Conservation (phyloP, 2,329 filamentous ascomycete genomes). For the Colletotrichum liaoningense region DNA sequence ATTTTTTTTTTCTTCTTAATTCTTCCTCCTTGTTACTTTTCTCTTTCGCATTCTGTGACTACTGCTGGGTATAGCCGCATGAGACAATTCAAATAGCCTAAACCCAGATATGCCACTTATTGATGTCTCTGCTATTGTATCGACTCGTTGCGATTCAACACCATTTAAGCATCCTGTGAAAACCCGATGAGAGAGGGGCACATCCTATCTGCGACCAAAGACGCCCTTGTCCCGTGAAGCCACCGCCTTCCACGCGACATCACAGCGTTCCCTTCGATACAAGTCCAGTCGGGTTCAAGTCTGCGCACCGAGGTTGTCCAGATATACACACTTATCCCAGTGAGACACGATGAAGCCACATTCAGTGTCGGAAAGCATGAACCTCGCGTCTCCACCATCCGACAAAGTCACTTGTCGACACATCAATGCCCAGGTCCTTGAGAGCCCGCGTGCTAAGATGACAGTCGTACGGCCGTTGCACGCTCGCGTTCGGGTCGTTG, state of each 20-base stretch:
- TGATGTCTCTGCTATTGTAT: not conserved
- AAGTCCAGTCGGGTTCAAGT: not conserved
- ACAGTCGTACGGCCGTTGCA: conserved; percentile 87
- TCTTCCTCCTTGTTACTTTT: not conserved
- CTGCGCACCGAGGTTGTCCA: not conserved
- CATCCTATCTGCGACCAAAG: not conserved
- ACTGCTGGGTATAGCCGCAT: not conserved
- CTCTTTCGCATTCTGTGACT: not conserved
- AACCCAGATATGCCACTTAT: too few relatives aligned
- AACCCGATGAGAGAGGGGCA: not conserved
- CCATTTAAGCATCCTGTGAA: too few relatives aligned
- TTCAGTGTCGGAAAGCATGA: conserved; percentile 67
- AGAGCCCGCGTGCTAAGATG: conserved; percentile 84
- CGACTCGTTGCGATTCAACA: not conserved
- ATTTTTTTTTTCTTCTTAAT: too few relatives aligned
- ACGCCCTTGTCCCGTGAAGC: not conserved
- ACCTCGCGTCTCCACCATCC: conserved; percentile 82
- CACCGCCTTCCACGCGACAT: not conserved
- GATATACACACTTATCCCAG: not conserved
- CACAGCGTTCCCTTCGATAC: not conserved
- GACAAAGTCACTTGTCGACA: conserved; percentile 79
- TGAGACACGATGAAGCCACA: not conserved
- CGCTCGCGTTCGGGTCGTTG: conserved; percentile 76
- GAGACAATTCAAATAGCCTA: not conserved
- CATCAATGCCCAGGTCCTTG: conserved; percentile 78